Percentiles rank a stretch among this genome's conserved stretches.
phyloP scores from a whole-genome alignment of 2,329 filamentous ascomycete species.

The Fonsecaea pedrosoi region DNA sequence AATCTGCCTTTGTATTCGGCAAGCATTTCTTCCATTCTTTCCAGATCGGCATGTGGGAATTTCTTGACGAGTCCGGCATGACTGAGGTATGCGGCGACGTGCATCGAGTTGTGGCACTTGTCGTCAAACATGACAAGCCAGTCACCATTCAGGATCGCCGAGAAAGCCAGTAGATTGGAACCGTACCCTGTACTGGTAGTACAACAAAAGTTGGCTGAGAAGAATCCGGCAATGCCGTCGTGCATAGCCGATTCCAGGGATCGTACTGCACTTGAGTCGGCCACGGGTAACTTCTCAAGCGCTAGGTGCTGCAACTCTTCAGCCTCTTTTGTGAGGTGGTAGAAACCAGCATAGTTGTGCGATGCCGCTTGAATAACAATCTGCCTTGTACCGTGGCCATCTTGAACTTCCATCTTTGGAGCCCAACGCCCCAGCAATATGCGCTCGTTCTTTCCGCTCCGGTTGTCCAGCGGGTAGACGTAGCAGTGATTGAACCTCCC shows the following conservation, averaged over 20 bases:
- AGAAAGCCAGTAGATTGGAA: conserved; percentile 24
- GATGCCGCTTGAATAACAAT: conserved; percentile 25
- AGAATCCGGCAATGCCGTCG: conserved; percentile 14
- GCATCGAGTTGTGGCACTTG: conserved; percentile 27
- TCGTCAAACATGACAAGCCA: conserved; percentile 23
- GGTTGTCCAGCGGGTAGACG: conserved; percentile 22
- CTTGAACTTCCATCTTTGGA: conserved; percentile 7
- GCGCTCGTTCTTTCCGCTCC: conserved; percentile 23
- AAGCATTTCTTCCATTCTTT: conserved; percentile 13
- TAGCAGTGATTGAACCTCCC: conserved; percentile 20
- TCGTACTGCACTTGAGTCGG: neutral
- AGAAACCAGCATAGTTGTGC: conserved; percentile 28
- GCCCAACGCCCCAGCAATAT: conserved; percentile 7
- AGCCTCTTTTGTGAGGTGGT: conserved; percentile 7
- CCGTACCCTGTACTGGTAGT: conserved; percentile 23
- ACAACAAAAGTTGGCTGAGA: conserved; percentile 19
- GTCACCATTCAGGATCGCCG: conserved; percentile 19
- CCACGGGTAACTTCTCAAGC: conserved; percentile 13
- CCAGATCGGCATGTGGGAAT: conserved; percentile 20
- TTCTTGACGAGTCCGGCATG: conserved; percentile 47
- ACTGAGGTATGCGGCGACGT: conserved; percentile 52
- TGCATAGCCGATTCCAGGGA: conserved; percentile 10
- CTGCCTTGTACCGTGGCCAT: conserved; percentile 8
- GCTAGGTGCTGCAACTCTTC: conserved; percentile 12
- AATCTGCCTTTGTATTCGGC: conserved; percentile 1